phyloP scores from a whole-genome alignment of 2,329 filamentous ascomycete genomes.

The Colletotrichum limetticola region DNA sequence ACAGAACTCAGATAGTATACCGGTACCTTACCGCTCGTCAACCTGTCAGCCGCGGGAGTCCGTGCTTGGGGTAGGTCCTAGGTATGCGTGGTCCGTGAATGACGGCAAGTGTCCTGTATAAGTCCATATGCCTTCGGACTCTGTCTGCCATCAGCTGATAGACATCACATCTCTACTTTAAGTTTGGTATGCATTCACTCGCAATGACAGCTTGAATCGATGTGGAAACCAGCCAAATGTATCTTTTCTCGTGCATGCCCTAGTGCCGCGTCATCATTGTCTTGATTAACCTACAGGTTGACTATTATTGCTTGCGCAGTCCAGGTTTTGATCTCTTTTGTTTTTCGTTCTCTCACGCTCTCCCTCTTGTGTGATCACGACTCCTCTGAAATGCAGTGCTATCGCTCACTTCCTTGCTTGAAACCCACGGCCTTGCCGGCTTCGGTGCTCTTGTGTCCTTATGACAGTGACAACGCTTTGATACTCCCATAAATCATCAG shows the following conservation, averaged over 20 bases:
- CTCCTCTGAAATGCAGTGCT: conserved; percentile 2
- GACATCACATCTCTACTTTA: too few species aligned
- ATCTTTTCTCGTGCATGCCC: neutral
- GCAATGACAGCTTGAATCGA: neutral
- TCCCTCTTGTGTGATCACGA: neutral
- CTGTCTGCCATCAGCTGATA: too few species aligned
- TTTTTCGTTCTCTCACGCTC: neutral
- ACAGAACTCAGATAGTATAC: neutral
- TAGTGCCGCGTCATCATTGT: neutral
- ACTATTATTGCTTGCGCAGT: conserved; percentile 31
- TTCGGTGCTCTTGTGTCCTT: neutral
- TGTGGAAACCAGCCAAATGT: neutral
- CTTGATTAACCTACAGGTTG: neutral
- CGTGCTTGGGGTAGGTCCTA: neutral
- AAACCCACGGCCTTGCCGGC: neutral
- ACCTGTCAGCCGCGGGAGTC: neutral
- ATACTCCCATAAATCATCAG: neutral
- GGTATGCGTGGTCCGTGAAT: neutral
- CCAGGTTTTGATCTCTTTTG: conserved; percentile 7
- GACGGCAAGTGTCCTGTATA: neutral
- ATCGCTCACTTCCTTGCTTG: neutral
- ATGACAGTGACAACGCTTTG: neutral
- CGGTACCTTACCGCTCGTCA: neutral
- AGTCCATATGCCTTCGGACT: too few species aligned
- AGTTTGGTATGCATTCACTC: neutral